These are phyloP conservation scores for Coniochaeta ligniaria DNA, from an alignment of 2,329 filamentous ascomycete species.

Conservation along the genomic window DNA sequence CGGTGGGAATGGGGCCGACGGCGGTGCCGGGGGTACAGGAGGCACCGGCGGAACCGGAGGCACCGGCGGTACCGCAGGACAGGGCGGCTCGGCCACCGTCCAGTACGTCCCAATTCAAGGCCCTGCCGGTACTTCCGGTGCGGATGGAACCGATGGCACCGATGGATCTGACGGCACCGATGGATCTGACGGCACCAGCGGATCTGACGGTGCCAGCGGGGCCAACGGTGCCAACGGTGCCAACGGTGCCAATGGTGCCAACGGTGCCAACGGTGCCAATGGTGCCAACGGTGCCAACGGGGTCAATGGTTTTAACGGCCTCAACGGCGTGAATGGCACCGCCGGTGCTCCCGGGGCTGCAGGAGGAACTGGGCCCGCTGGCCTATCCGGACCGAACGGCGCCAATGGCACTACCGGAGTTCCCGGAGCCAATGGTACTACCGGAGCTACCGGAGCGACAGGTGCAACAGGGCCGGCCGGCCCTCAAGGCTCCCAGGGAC, in stretches of 20 bases:
- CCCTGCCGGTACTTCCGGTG: not conserved
- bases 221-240: conserved; percentile 1
- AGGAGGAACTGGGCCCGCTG: not conserved
- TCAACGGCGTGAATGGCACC: not conserved
- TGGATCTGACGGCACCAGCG: conserved; percentile 3
- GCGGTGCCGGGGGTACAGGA: not conserved
- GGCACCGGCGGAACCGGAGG: not conserved
- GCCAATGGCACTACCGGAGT: too few relatives aligned
- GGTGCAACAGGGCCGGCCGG: not conserved
- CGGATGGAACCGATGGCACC: not conserved
- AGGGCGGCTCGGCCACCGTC: not conserved
- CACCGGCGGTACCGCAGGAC: not conserved
- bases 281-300: too few relatives aligned
- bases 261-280: too few relatives aligned
- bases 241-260: too few relatives aligned
- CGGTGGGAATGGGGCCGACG: not conserved
- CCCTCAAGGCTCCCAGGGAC: not conserved
- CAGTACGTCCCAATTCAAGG: not conserved
- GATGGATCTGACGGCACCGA: conserved; percentile 3
- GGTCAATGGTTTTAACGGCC: too few relatives aligned
- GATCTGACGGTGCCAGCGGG: not conserved
- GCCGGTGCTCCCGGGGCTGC: not conserved
- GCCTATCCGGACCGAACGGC: not conserved
- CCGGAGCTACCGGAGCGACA: not conserved
- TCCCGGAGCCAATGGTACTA: not conserved